These are phyloP conservation scores for Aspergillus fumigatus DNA, from an alignment of 2,329 filamentous ascomycete species.

Conservation along the genomic window DNA sequence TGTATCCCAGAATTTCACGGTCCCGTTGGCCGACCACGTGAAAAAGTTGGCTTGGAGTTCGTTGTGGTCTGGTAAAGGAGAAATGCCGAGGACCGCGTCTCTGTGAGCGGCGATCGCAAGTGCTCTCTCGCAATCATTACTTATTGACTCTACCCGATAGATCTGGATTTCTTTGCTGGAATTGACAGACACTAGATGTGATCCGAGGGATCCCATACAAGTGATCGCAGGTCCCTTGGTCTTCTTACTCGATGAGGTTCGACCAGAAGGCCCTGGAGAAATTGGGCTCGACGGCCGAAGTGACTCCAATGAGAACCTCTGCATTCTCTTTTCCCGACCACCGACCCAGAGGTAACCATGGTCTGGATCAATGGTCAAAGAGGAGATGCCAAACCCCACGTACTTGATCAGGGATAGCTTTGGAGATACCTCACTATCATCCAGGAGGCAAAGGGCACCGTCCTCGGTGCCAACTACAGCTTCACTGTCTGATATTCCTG, in stretches of 20 bases:
- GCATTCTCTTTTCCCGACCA: conserved; percentile 58
- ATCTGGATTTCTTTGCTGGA: conserved; percentile 67
- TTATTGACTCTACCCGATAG: conserved; percentile 45
- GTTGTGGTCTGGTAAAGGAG: conserved; percentile 58
- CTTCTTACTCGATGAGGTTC: conserved; percentile 18
- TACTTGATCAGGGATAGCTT: conserved; percentile 64
- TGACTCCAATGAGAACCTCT: conserved; percentile 42
- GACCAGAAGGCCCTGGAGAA: conserved; percentile 19
- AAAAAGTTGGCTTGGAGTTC: conserved; percentile 67
- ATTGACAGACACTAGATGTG: conserved; percentile 71
- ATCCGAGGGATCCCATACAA: conserved; percentile 64
- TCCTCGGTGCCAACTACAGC: conserved; percentile 82
- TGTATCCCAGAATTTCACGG: conserved; percentile 75
- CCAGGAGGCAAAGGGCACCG: conserved; percentile 83
- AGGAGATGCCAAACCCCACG: conserved; percentile 63
- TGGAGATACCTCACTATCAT: conserved; percentile 69
- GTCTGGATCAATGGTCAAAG: conserved; percentile 57
- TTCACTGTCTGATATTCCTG: conserved; percentile 65
- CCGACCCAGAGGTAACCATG: conserved; percentile 62
- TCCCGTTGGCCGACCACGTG: conserved; percentile 81
- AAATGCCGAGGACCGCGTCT: conserved; percentile 65
- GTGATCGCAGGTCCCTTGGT: conserved; percentile 45
- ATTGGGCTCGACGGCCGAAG: conserved; percentile 30
- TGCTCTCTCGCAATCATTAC: conserved; percentile 27
- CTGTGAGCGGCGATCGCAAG: conserved; percentile 52